Percentiles rank a stretch among this genome's conserved stretches.
Conservation (phyloP, 257 asterid species). For the Scutellaria baicalensis region DNA sequence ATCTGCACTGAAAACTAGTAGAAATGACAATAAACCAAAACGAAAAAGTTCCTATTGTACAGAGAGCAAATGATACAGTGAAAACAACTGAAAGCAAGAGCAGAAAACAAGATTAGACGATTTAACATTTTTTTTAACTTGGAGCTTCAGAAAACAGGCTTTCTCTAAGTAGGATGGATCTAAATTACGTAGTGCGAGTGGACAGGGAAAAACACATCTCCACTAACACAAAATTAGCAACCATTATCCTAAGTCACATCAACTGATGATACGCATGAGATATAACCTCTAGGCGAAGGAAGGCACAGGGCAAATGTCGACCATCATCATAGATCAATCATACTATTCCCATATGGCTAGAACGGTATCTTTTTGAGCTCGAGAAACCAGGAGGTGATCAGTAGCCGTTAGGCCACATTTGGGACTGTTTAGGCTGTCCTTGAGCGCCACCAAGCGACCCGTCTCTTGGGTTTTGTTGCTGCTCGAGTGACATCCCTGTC, state of each 20-base stretch:
- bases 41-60: not conserved
- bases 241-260: conserved; percentile 42
- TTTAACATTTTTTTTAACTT: not conserved
- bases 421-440: conserved; percentile 78
- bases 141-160: conserved; percentile 11
- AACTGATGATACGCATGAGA: conserved; percentile 33
- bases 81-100: conserved; percentile 1
- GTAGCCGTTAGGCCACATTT: conserved; percentile 78
- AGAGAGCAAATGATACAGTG: conserved; percentile 12
- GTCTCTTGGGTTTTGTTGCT: conserved; percentile 68
- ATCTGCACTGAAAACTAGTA: not conserved
- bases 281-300: conserved; percentile 36
- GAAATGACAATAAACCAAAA: not conserved
- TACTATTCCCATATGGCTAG: conserved; percentile 18
- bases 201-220: conserved; percentile 15
- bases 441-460: conserved; percentile 53
- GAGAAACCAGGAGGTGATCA: conserved; percentile 42
- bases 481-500: conserved; percentile 54
- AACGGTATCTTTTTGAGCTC: conserved; percentile 46
- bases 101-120: conserved; percentile 16
- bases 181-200: conserved; percentile 15
- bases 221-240: conserved; percentile 47
- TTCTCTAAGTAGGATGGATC: conserved; percentile 8
- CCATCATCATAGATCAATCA: conserved; percentile 8
- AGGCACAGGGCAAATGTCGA: conserved; percentile 35